A percentile compares a stretch with the other conserved stretches of the same genome.
phyloP scores from a whole-genome alignment of 805 yeast species.

The Myxozyma neglecta region DNA sequence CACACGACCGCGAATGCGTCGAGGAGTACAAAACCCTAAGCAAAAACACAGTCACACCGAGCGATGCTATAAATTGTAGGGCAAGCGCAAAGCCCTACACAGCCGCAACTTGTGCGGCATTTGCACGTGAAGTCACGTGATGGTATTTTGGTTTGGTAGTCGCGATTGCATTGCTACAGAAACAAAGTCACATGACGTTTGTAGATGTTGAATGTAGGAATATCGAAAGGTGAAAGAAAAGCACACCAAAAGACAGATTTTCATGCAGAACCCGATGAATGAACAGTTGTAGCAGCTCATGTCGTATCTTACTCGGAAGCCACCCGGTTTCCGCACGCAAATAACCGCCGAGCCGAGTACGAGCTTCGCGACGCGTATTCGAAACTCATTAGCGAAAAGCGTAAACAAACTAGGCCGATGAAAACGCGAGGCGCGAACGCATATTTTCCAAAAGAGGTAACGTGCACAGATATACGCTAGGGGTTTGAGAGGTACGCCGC shows the following conservation, averaged over 20 bases:
- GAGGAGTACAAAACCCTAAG: not conserved
- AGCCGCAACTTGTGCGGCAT: not conserved
- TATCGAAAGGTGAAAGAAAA: too few relatives aligned
- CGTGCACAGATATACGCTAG: slow-evolving; percentile 1
- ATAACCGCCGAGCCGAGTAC: too few relatives aligned
- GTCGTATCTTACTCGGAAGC: too few relatives aligned
- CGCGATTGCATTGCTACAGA: too few relatives aligned
- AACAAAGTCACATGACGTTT: too few relatives aligned
- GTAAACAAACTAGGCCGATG: not conserved
- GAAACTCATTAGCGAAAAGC: not conserved
- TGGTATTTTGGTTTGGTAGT: not conserved
- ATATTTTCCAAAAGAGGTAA: not conserved
- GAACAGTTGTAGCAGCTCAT: too few relatives aligned
- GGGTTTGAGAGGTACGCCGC: slow-evolving; percentile 6
- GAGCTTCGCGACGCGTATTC: not conserved
- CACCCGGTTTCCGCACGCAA: too few relatives aligned
- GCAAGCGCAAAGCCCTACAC: not conserved
- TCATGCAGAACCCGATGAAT: too few relatives aligned
- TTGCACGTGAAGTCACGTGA: not conserved
- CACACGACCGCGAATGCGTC: not conserved
- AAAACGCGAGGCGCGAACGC: not conserved
- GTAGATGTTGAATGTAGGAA: too few relatives aligned
- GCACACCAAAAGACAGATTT: too few relatives aligned
- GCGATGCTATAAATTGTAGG: not conserved
- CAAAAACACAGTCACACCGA: slow-evolving; percentile 1